Percentiles rank a stretch among this genome's conserved stretches.
These are phyloP conservation scores for Aspergillus calidoustus DNA, from an alignment of 2,329 filamentous ascomycete species.

Conservation along the genomic window DNA sequence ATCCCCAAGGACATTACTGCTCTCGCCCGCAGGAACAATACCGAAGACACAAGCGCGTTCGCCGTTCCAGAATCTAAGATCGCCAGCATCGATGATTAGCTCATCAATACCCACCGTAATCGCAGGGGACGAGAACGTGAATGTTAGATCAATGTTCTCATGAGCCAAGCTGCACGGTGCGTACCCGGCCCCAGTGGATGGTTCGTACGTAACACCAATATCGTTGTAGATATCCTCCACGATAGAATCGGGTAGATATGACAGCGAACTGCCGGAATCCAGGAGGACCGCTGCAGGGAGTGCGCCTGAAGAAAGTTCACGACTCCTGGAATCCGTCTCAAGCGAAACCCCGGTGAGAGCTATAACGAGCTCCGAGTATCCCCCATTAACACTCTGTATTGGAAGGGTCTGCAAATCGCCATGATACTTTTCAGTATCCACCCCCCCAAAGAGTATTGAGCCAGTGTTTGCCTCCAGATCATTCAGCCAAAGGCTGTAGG, in stretches of 20 bases:
- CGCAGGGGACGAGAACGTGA: conserved; percentile 60
- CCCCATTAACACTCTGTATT: conserved; percentile 58
- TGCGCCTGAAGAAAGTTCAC: conserved; percentile 38
- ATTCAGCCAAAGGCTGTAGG: conserved; percentile 77
- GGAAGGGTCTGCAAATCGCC: conserved; percentile 70
- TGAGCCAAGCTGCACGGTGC: conserved; percentile 59
- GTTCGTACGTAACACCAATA: conserved; percentile 64
- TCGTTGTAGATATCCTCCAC: conserved; percentile 57
- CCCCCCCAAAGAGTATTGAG: conserved; percentile 74
- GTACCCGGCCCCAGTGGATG: conserved; percentile 57
- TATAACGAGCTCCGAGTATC: conserved; percentile 68
- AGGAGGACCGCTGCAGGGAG: conserved; percentile 48
- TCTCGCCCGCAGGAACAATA: conserved; percentile 54
- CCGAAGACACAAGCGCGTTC: conserved; percentile 51
- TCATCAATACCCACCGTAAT: conserved; percentile 62
- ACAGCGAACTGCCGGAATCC: conserved; percentile 47
- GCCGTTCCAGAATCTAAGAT: conserved; percentile 40
- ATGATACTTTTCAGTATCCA: conserved; percentile 68
- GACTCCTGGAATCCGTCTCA: conserved; percentile 26
- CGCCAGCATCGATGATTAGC: conserved; percentile 58
- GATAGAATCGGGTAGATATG: conserved; percentile 43
- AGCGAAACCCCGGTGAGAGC: conserved; percentile 66
- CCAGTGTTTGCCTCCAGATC: conserved; percentile 69
- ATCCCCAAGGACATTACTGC: conserved; percentile 60
- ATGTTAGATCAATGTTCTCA: conserved; percentile 56